Base-by-base conservation (phyloP, 208 protist genomes). In the Naegleria lovaniensis region DNA sequence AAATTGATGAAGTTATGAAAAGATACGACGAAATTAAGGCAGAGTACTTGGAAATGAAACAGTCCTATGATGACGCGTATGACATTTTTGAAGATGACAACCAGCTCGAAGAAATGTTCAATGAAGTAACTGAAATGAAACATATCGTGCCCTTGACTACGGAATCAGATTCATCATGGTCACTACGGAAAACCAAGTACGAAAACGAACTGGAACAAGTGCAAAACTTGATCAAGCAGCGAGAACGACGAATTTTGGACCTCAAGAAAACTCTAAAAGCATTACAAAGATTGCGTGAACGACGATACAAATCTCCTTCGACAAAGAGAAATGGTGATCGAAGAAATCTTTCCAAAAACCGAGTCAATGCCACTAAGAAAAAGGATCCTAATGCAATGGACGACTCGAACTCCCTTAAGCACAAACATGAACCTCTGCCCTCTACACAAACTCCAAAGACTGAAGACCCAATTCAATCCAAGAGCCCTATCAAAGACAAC, bases 1-100 rank as follows among this genome's bases (percentile, higher is more conserved):
- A 79, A 79, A n/a, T n/a, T 36, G 29, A 88, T 58, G 11, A 88
- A 15, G 83, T 85, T 29, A 48, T 85, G 36, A 29, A 88, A 36
- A 88, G 40, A 38, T 58, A 88, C 19, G 85, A 88, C 3, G 41
- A 88, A 33, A 55, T 88, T 40, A 88, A 88, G 33, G 25, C 19
- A 59, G 25, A 88, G 25, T 58, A 88, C 22, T 7, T 22, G 41
- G 40, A 19, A 13, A 55, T 88, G 41, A 88, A 38, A 29, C 0
- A 36, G 13, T 25, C 33, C 36, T 88, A 59, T 41, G 41, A 58
- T 29, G 41, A 88, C 5, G 85, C 55, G 19, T 29, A 25, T 13
- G 29, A 88, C 1, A 0, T 58, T 15, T 88, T 88, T 38, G 29
- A 88, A 29, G 40, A 88, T 13, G 40, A 88, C 6, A 22, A 88